phyloP scores from a whole-genome alignment of 306 rosid species.

The Inga laurina region DNA sequence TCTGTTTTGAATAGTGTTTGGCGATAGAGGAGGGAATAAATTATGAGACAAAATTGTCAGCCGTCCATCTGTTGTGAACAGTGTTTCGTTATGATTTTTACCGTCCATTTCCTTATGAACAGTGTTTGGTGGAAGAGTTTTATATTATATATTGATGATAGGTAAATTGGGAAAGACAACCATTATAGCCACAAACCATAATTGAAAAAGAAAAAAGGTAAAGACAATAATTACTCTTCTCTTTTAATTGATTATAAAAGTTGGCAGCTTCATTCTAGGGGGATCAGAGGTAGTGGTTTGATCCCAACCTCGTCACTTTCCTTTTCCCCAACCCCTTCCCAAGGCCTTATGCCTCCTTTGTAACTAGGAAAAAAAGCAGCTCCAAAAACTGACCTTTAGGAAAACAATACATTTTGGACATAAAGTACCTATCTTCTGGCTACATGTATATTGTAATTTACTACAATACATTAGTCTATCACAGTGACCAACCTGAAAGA shows the following conservation, averaged over 20 bases:
- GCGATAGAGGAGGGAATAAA: too few species aligned
- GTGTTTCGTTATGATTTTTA: too few species aligned
- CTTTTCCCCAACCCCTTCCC: background rate
- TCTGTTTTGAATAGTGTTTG: too few species aligned
- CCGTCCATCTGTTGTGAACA: too few species aligned
- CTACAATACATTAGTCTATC: constrained; percentile 7
- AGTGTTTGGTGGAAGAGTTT: too few species aligned
- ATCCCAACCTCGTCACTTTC: background rate
- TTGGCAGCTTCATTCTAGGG: background rate
- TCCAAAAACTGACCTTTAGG: background rate
- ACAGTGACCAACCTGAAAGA: constrained; percentile 80
- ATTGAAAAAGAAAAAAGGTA: background rate
- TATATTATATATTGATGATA: too few species aligned
- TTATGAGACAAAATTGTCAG: too few species aligned
- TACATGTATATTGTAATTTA: background rate
- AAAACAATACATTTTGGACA: background rate
- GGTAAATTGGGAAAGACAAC: background rate
- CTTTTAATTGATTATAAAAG: background rate
- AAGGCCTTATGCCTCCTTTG: background rate
- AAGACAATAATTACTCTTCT: background rate
- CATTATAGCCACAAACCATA: background rate
- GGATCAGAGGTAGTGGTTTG: background rate
- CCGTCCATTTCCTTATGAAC: too few species aligned
- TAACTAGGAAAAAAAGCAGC: background rate
- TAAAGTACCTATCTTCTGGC: background rate